Evolutionary conservation across 129 eudicot species (phyloP).

Genomic region (Helianthus tuberosus): DNA sequence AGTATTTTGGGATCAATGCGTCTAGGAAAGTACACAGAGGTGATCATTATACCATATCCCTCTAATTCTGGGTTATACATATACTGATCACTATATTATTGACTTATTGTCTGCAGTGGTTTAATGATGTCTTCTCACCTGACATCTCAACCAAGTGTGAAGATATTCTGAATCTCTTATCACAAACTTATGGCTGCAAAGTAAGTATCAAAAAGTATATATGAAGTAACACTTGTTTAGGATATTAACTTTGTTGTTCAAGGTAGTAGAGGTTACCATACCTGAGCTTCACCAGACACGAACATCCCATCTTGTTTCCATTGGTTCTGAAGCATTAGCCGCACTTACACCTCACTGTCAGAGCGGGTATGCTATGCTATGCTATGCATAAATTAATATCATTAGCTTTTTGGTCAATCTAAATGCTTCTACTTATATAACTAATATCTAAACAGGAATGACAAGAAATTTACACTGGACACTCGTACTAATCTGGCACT

Average conservation of each 20-base stretch:
- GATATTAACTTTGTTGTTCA: slow-evolving; percentile 12
- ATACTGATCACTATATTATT: background rate
- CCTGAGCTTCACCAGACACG: slow-evolving; percentile 87
- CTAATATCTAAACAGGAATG: slow-evolving; percentile 38
- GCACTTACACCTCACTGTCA: slow-evolving; percentile 51
- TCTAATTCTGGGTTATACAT: background rate
- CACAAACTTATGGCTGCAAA: slow-evolving; percentile 71
- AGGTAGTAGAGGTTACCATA: slow-evolving; percentile 76
- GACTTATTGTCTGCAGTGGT: slow-evolving; percentile 58
- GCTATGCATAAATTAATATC: slow-evolving; percentile 40
- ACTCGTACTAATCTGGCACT: slow-evolving; percentile 77
- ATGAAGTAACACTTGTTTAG: background rate
- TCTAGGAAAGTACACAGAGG: slow-evolving; percentile 92
- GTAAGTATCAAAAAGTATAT: slow-evolving; percentile 34
- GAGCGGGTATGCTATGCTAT: slow-evolving; percentile 60
- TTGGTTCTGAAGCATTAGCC: slow-evolving; percentile 73
- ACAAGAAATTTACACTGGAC: slow-evolving; percentile 58
- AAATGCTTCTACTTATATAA: no score
- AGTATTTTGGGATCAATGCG: slow-evolving; percentile 56
- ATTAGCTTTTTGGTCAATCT: background rate
- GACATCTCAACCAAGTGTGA: slow-evolving; percentile 81
- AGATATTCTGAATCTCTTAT: slow-evolving; percentile 60
- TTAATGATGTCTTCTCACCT: slow-evolving; percentile 84
- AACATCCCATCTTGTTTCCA: slow-evolving; percentile 71
- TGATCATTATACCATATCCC: background rate